Conservation (phyloP, 805 yeast genomes). For the Cyberlindnera japonica region DNA sequence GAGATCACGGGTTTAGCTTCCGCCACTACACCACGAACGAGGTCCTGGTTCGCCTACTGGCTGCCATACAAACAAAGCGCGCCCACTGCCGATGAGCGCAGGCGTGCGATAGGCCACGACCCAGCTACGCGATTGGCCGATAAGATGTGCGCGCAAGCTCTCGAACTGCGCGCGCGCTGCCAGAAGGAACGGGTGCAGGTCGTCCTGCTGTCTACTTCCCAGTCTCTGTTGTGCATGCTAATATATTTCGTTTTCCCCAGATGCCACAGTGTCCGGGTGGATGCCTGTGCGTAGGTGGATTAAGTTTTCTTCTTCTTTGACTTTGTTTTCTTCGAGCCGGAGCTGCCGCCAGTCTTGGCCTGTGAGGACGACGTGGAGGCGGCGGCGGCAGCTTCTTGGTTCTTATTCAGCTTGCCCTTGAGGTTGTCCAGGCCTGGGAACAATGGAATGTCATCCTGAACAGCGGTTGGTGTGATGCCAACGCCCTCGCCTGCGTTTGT, state of each 20-base stretch:
- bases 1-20: too few relatives aligned
- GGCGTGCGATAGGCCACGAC: background rate
- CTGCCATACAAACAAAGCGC: background rate
- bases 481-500: slow-evolving; percentile 8
- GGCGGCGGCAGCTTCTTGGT: background rate
- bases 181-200: too few relatives aligned
- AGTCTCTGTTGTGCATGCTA: too few relatives aligned
- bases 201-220: too few relatives aligned
- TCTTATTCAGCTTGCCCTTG: slow-evolving; percentile 7
- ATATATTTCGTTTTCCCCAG: too few relatives aligned
- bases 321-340: background rate
- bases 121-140: slow-evolving; percentile 1
- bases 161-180: too few relatives aligned
- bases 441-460: slow-evolving; percentile 15
- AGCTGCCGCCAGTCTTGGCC: background rate
- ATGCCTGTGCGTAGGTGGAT: background rate
- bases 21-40: too few relatives aligned
- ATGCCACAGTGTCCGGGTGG: too few relatives aligned
- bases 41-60: too few relatives aligned
- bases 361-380: background rate
- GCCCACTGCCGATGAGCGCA: background rate
- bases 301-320: background rate
- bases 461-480: slow-evolving; percentile 4
- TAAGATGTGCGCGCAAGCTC: too few relatives aligned
- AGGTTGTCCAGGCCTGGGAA: slow-evolving; percentile 28